phyloP scores from a whole-genome alignment of 148 eudicot genomes.

The Limonium bicolor region DNA sequence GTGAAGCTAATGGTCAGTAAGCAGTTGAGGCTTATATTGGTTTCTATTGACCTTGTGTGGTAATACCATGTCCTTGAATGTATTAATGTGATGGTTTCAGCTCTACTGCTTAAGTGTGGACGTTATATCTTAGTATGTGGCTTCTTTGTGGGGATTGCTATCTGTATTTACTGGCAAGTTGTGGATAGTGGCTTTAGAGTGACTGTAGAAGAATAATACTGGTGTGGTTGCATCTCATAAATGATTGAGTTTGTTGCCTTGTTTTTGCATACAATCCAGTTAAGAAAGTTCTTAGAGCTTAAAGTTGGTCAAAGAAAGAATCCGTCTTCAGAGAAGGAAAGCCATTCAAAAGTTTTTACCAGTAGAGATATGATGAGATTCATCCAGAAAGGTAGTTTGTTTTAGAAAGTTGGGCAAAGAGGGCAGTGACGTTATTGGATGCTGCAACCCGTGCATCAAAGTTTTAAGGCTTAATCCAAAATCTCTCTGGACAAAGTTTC shows the following conservation, averaged over 20 bases:
- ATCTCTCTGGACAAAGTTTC: constrained; percentile 41
- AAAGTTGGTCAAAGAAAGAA: constrained; percentile 64
- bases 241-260: constrained; percentile 23
- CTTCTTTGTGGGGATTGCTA: neutral
- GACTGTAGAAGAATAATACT: neutral
- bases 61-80: neutral
- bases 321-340: constrained; percentile 39
- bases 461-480: constrained; percentile 34
- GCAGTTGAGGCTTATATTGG: neutral
- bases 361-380: constrained; percentile 34
- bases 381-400: constrained; percentile 47
- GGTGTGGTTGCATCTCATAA: neutral
- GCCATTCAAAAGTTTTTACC: constrained; percentile 26
- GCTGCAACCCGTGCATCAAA: constrained; percentile 35
- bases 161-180: neutral
- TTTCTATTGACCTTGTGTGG: neutral
- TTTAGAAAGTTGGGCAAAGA: constrained; percentile 38
- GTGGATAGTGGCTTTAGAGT: no score
- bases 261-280: constrained; percentile 67
- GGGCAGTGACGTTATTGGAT: constrained; percentile 45
- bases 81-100: neutral
- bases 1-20: neutral
- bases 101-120: neutral
- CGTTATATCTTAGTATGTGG: neutral
- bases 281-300: constrained; percentile 74